phyloP scores from a whole-genome alignment of 2,329 filamentous ascomycete genomes.

The Achaetomium macrosporum region DNA sequence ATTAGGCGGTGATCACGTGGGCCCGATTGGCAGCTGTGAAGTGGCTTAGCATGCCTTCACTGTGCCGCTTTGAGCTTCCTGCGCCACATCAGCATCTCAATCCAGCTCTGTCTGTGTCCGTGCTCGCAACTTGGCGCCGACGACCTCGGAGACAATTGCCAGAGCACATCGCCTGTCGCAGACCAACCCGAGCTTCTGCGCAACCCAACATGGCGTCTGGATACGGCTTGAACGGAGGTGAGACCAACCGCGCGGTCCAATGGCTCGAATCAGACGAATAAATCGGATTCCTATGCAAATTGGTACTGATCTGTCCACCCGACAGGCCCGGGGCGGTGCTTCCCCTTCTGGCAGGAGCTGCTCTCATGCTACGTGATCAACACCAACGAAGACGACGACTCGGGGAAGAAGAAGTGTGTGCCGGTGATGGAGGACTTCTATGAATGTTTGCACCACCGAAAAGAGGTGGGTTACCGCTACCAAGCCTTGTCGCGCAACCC shows the following conservation, averaged over 20 bases:
- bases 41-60: neutral
- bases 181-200: conserved; percentile 14
- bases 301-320: conserved; percentile 12
- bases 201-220: conserved; percentile 64
- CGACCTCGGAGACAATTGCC: conserved; percentile 16
- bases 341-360: conserved; percentile 99
- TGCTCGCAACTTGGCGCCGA: conserved; percentile 14
- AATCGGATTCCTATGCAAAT: neutral
- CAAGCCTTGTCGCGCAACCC: neutral
- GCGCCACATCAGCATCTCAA: neutral
- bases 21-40: neutral
- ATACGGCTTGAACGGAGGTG: conserved; percentile 76
- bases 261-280: conserved; percentile 6
- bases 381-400: conserved; percentile 68
- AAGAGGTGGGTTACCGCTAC: conserved; percentile 64
- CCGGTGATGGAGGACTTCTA: conserved; percentile 93
- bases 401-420: conserved; percentile 81
- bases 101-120: conserved; percentile 7
- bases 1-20: no score
- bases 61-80: neutral
- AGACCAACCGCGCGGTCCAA: conserved; percentile 30
- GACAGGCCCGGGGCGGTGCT: conserved; percentile 72
- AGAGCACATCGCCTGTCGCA: conserved; percentile 15
- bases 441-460: conserved; percentile 97
- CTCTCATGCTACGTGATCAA: conserved; percentile 98